phyloP scores from a whole-genome alignment of 108 stramenopile species.

The Parmales sp. region DNA sequence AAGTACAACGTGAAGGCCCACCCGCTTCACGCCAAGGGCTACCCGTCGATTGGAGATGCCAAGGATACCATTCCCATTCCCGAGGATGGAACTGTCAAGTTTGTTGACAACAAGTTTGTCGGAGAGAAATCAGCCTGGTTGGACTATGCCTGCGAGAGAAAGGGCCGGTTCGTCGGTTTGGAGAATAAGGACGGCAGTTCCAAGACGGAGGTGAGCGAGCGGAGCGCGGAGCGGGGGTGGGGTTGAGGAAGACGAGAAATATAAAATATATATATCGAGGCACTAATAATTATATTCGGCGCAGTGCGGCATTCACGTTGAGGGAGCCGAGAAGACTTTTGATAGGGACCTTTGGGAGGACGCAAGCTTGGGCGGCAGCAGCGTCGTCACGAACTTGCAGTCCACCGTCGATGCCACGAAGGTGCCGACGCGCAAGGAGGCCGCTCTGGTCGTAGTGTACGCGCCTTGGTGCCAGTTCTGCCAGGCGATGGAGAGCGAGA shows the following conservation, averaged over 20 bases:
- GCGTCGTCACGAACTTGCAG: conserved; percentile 53
- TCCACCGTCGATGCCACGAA: conserved; percentile 49
- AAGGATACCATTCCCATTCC: conserved; percentile 87
- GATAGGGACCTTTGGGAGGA: conserved; percentile 83
- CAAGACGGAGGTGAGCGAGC: too few relatives aligned
- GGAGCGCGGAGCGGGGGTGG: too few relatives aligned
- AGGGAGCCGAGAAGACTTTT: conserved; percentile 75
- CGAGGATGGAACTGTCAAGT: conserved; percentile 64
- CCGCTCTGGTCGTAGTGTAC: conserved; percentile 71
- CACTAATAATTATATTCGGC: too few relatives aligned
- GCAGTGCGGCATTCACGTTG: conserved; percentile 92
- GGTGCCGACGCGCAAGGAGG: conserved; percentile 53
- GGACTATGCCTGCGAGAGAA: conserved; percentile 89
- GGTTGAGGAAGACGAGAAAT: too few relatives aligned
- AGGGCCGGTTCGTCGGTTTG: conserved; percentile 90
- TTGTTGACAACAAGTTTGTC: conserved; percentile 69
- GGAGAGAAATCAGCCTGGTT: conserved; percentile 80
- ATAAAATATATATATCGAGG: too few relatives aligned
- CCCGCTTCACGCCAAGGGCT: conserved; percentile 92
- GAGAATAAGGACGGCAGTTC: conserved; percentile 89
- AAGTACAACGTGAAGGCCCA: conserved; percentile 90
- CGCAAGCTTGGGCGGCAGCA: too few relatives aligned
- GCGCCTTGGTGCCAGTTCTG: conserved; percentile 88
- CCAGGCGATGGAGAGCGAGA: conserved; percentile 73
- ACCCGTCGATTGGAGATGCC: conserved; percentile 88